Base-by-base conservation (phyloP, 495 filamentous ascomycete species). In the Penicillium simplicissimum region DNA sequence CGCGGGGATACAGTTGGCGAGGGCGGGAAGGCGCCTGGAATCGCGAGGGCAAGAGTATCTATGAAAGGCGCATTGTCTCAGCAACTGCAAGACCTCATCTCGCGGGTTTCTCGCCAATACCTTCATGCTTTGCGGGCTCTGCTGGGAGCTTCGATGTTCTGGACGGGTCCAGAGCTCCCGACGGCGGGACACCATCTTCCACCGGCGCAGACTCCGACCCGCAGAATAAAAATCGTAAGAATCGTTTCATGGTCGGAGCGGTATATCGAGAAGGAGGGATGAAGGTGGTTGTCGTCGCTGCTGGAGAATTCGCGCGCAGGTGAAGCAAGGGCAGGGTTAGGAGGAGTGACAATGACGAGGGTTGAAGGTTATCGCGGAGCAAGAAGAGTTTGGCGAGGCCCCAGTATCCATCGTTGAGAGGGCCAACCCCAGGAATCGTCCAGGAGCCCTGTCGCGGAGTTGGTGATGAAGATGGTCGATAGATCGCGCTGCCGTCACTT, bases 1-100 rank as follows among this genome's bases (percentile, higher is more conserved):
- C 37, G 59, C 21, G 67, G 69, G 6, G 67, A 66, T 14, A 53
- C 33, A 17, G 67, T 54, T 23, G 64, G 67, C 21, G 67, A 65
- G 0, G 33, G 34, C 4, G 69, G 69, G 10, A 65, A 71, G 1
- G 66, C 67, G n/a, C 69, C 69, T 8, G 69, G 69, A 0, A 71
- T 61, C 7, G 54, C 34, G 7, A 61, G 19, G 1, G 36, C 23
- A 25, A 42, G n/a, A 8, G 47, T n/a, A 37, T 66, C 60, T 60
- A 17, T 33, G 11, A 34, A 1, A 28, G 7, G n/a, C 1, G 23
- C 23, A 33, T 25, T 25, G 3, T 37, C n/a, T 63, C 15, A 63
- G 60, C 42, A 35, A 33, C 19, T 54, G 36, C 34, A 38, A 34
- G 8, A 35, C 8, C 13, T 17, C 13, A 25, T 25, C 34, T 42